Evolutionary conservation across 2,329 filamentous ascomycete genomes (phyloP).

Genomic region (Cucurbitaria berberidis): DNA sequence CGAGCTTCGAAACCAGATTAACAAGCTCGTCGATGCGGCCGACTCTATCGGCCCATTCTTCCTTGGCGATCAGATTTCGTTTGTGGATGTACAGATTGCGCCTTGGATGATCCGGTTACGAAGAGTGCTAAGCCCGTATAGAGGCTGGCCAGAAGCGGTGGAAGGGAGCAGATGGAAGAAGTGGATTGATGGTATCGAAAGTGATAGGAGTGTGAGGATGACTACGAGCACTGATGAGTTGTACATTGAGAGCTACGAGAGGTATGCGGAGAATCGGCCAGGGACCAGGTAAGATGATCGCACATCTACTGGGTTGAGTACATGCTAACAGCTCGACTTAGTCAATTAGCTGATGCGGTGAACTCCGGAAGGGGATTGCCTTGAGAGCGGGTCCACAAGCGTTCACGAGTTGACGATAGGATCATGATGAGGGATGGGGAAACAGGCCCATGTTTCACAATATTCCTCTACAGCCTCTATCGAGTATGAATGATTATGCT

Average conservation of each 20-base stretch:
- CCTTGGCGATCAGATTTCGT: constrained; percentile 61
- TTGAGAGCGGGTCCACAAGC: constrained; percentile 25
- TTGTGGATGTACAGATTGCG: constrained; percentile 77
- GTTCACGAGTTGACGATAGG: not conserved
- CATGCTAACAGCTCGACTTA: constrained; percentile 21
- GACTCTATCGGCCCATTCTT: constrained; percentile 72
- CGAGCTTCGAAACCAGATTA: constrained; percentile 70
- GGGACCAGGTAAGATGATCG: constrained; percentile 49
- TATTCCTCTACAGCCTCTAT: too few relatives aligned
- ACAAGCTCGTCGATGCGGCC: constrained; percentile 64
- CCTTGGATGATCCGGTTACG: constrained; percentile 75
- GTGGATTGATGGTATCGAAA: constrained; percentile 75
- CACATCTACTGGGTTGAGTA: not conserved
- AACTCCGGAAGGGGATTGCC: constrained; percentile 63
- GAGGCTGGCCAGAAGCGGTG: constrained; percentile 70
- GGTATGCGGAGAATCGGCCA: constrained; percentile 68
- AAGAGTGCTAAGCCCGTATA: constrained; percentile 68
- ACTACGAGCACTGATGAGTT: constrained; percentile 71
- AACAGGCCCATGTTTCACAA: too few relatives aligned
- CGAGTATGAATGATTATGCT: too few relatives aligned
- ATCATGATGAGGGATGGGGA: not conserved
- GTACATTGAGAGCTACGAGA: constrained; percentile 70
- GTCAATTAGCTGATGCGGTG: constrained; percentile 64
- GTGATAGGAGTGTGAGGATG: constrained; percentile 65
- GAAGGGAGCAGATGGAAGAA: constrained; percentile 68